Base-by-base conservation (phyloP, 345 rosid genomes). In the Aethionema arabicum region DNA sequence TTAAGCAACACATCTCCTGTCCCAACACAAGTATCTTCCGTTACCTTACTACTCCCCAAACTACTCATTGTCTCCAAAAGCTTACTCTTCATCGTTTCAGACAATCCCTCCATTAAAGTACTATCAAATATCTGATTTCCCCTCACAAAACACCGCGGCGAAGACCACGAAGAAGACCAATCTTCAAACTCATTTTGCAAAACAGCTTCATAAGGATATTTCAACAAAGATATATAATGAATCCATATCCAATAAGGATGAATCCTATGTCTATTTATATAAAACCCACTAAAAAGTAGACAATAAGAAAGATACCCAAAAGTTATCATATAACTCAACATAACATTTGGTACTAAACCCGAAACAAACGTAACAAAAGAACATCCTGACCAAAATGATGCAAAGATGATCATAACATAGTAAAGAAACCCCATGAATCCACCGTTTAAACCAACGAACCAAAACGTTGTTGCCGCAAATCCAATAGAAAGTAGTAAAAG, bases 281-380 rank as follows among this genome's bases (percentile, higher is more conserved):
- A 89, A 83, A 92, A 89, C 12, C 98, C 98, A 5, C 98, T 85
- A 70, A 92, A 87, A 43, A 92, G 85, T 3, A 91, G 74, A 61
- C 79, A 88, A 66, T 88, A 89, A 11, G 95, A 83, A 7, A 88
- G 62, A 36, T 83, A 72, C 10, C 90, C 90, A 0, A 88, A 82
- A 0, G 86, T 85, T 6, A 88, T 70, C 5, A 87, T 88, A 81
- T 86, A 88, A 2, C 88, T 90, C 27, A 88, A 52, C 90, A 86
- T 84, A 6, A 86, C 89, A 38, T 86, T 84, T 3, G 95, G 78
- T 32, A 86, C 82, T 5, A 89, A 41, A 4, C 91, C 93, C 0
- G 95, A 86, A 13, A 92, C 77, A 65, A 92, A 86, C 8, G 98
- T 82, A 0, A 92, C 93, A 38, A 92, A 85, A 0, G 96, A 92